A percentile compares a stretch with the other conserved stretches of the same genome.
phyloP scores from a whole-genome alignment of 1,284 basidiomycete species.

The Apiotrichum laibachii region DNA sequence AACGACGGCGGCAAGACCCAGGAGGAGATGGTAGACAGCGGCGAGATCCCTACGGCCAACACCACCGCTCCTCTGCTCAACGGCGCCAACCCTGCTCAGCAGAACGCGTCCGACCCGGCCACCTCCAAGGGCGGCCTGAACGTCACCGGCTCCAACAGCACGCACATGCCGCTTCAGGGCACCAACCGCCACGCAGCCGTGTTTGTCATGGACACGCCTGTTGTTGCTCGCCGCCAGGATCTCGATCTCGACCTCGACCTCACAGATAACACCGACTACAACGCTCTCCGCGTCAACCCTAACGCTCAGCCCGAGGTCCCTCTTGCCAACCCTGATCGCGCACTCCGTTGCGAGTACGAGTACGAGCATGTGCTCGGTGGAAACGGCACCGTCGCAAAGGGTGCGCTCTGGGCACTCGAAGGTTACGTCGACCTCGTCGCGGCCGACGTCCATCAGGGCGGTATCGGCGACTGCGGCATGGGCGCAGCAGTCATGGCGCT shows the following conservation, averaged over 20 bases:
- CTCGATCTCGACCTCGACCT: not conserved
- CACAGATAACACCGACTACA: constrained; percentile 14
- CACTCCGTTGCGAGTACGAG: constrained; percentile 11
- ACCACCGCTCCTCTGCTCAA: constrained; percentile 3
- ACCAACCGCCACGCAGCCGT: constrained; percentile 13
- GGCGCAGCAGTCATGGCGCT: constrained; percentile 21
- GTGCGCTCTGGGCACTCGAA: constrained; percentile 26
- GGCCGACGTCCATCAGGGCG: constrained; percentile 22
- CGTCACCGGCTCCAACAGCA: not conserved
- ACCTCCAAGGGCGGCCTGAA: constrained; percentile 9
- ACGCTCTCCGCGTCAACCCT: constrained; percentile 8
- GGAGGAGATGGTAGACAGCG: constrained; percentile 4
- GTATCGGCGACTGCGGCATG: constrained; percentile 28
- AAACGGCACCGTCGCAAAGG: constrained; percentile 11
- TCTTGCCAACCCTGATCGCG: not conserved
- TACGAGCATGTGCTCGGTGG: constrained; percentile 26
- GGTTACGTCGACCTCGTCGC: constrained; percentile 26
- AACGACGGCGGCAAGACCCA: constrained; percentile 4
- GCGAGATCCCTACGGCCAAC: constrained; percentile 11
- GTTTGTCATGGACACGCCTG: not conserved
- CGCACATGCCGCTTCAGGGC: constrained; percentile 12
- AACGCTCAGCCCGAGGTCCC: constrained; percentile 2
- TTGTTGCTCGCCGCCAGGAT: not conserved
- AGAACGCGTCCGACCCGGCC: constrained; percentile 3
- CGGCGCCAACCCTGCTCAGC: constrained; percentile 4